These are phyloP conservation scores for Rubus idaeus DNA, from an alignment of 306 rosid species.

Conservation along the genomic window DNA sequence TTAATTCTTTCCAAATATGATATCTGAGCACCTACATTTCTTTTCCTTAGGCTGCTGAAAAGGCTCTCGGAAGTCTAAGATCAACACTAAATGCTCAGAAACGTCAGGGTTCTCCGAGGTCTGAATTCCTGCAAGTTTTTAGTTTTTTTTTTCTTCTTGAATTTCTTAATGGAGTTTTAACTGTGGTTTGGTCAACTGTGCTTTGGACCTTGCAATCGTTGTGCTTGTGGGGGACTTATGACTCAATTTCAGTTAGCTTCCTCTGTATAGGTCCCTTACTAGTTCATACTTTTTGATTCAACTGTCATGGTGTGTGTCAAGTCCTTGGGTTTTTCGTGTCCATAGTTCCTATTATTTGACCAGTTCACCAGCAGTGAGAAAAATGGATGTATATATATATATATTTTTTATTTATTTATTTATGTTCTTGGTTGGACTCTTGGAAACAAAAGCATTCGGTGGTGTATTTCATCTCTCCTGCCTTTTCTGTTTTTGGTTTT, in stretches of 20 bases:
- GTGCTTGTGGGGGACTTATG: neutral
- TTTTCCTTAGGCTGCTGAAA: slow-evolving; percentile 76
- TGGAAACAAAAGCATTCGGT: neutral
- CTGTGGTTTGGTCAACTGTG: neutral
- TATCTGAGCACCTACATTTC: slow-evolving; percentile 25
- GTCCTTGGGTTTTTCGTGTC: too few species aligned
- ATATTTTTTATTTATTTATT: too few species aligned
- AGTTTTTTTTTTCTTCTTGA: neutral
- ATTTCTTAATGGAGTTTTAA: neutral
- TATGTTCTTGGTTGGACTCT: too few species aligned
- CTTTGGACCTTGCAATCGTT: neutral
- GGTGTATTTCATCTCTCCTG: neutral
- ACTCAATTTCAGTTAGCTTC: neutral
- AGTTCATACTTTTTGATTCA: neutral
- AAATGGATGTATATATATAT: too few species aligned
- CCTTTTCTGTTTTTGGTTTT: neutral
- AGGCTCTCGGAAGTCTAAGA: slow-evolving; percentile 80
- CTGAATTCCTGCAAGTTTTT: slow-evolving; percentile 10
- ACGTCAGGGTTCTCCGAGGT: slow-evolving; percentile 86
- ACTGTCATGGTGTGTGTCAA: neutral
- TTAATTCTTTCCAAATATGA: slow-evolving; percentile 5
- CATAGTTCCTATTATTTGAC: too few species aligned
- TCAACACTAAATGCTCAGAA: slow-evolving; percentile 54
- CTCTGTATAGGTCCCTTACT: neutral
- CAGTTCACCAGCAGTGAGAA: too few species aligned